phyloP scores from a whole-genome alignment of 441 rosid genomes.

The Francoa sonchifolia region DNA sequence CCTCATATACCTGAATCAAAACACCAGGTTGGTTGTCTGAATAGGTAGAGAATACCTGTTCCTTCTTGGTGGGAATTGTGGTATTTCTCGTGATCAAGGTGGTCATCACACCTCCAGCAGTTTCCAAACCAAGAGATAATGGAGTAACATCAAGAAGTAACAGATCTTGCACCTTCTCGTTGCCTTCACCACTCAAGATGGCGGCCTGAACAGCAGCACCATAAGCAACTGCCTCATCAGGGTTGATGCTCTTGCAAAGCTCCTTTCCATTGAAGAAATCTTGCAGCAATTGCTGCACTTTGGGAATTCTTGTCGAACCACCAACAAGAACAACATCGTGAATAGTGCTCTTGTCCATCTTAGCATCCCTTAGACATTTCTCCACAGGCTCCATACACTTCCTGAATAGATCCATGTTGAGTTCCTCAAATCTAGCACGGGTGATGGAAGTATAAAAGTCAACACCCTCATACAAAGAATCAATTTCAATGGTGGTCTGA shows the following conservation, averaged over 20 bases:
- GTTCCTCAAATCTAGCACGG: slow-evolving; percentile 51
- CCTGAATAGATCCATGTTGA: slow-evolving; percentile 50
- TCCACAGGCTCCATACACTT: slow-evolving; percentile 61
- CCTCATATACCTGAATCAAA: slow-evolving; percentile 50
- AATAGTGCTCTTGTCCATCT: slow-evolving; percentile 43
- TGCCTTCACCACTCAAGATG: slow-evolving; percentile 42
- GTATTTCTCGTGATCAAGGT: slow-evolving; percentile 37
- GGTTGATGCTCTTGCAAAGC: slow-evolving; percentile 52
- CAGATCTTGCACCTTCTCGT: slow-evolving; percentile 56
- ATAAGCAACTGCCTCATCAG: slow-evolving; percentile 54
- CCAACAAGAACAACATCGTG: slow-evolving; percentile 60
- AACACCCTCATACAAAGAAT: slow-evolving; percentile 45
- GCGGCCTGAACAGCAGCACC: slow-evolving; percentile 39
- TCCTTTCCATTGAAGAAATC: slow-evolving; percentile 55
- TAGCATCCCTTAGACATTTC: slow-evolving; percentile 54
- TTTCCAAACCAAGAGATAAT: slow-evolving; percentile 28
- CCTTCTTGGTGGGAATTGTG: slow-evolving; percentile 41
- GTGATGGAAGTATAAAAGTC: slow-evolving; percentile 47
- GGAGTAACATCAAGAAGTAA: slow-evolving; percentile 53
- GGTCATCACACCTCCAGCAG: slow-evolving; percentile 36
- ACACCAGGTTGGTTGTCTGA: slow-evolving; percentile 59
- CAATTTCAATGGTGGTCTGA: slow-evolving; percentile 40
- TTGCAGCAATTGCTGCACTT: slow-evolving; percentile 49
- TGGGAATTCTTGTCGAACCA: slow-evolving; percentile 51
- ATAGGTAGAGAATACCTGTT: slow-evolving; percentile 46